phyloP scores from a whole-genome alignment of 2,329 filamentous ascomycete genomes.

The Colletotrichum sp. region DNA sequence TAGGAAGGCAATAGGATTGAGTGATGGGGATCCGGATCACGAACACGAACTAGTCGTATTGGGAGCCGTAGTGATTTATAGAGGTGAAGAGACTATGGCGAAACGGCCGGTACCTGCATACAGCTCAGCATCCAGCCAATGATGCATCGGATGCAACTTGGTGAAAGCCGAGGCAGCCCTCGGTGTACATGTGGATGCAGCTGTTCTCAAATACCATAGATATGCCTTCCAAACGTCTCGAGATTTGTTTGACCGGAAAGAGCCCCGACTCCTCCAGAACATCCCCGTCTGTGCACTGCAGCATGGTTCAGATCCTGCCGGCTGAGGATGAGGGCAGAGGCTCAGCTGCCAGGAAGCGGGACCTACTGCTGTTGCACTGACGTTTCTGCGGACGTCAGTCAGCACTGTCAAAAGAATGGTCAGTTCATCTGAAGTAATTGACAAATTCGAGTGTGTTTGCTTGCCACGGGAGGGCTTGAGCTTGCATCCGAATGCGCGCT shows the following conservation, averaged over 20 bases:
- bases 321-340: not conserved
- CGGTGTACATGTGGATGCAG: not conserved
- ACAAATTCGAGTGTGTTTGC: slow-evolving; percentile 1
- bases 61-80: not conserved
- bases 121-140: not conserved
- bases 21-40: not conserved
- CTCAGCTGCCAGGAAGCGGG: not conserved
- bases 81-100: not conserved
- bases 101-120: not conserved
- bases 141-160: not conserved
- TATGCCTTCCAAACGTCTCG: slow-evolving; percentile 9
- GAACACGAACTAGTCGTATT: not conserved
- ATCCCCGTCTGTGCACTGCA: not conserved
- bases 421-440: slow-evolving; percentile 9
- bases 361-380: not conserved
- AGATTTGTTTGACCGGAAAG: slow-evolving; percentile 16
- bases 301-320: not conserved
- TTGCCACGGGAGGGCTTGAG: not conserved
- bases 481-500: not conserved
- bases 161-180: not conserved
- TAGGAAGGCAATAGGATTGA: not conserved
- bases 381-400: not conserved
- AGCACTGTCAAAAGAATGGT: not conserved
- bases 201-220: not conserved
- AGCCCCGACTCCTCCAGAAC: not conserved